A percentile compares a stretch with the other conserved stretches of the same genome.
phyloP scores from a whole-genome alignment of 768 basidiomycete genomes.

The Panaeolus cyanescens region DNA sequence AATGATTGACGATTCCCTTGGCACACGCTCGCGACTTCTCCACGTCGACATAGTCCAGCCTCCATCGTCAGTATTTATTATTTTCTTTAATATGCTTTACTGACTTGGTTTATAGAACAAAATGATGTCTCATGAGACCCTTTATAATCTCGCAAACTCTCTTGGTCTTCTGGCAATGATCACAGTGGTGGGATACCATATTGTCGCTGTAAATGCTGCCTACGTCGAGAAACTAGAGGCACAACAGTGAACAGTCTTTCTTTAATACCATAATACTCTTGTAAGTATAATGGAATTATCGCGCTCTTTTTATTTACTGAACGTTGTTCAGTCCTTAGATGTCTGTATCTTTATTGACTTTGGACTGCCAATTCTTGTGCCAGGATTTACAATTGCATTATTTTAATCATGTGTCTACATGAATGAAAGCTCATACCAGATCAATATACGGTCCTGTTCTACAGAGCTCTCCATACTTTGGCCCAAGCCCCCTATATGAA shows the following conservation, averaged over 20 bases:
- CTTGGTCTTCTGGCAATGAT: slow-evolving; percentile 87
- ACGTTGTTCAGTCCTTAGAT: background rate
- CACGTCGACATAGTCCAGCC: slow-evolving; percentile 2
- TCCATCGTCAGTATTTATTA: slow-evolving; percentile 5
- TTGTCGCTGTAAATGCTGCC: slow-evolving; percentile 80
- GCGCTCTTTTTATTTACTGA: background rate
- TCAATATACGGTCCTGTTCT: background rate
- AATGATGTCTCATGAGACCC: slow-evolving; percentile 83
- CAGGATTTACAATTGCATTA: background rate
- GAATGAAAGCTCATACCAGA: background rate
- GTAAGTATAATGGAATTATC: background rate
- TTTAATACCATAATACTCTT: background rate
- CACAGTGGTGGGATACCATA: slow-evolving; percentile 87
- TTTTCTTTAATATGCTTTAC: background rate
- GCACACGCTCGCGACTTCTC: slow-evolving; percentile 5
- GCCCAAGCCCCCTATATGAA: background rate
- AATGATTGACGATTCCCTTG: slow-evolving; percentile 1
- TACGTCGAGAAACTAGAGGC: slow-evolving; percentile 31
- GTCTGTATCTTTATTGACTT: slow-evolving; percentile 1
- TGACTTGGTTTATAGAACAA: slow-evolving; percentile 6
- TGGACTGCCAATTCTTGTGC: background rate
- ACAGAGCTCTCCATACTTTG: background rate
- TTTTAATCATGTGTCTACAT: background rate
- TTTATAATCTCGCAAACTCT: slow-evolving; percentile 81
- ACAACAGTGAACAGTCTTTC: slow-evolving; percentile 9